These are phyloP conservation scores for Teratosphaeria viscida DNA, from an alignment of 2,329 filamentous ascomycete species.

Conservation along the genomic window DNA sequence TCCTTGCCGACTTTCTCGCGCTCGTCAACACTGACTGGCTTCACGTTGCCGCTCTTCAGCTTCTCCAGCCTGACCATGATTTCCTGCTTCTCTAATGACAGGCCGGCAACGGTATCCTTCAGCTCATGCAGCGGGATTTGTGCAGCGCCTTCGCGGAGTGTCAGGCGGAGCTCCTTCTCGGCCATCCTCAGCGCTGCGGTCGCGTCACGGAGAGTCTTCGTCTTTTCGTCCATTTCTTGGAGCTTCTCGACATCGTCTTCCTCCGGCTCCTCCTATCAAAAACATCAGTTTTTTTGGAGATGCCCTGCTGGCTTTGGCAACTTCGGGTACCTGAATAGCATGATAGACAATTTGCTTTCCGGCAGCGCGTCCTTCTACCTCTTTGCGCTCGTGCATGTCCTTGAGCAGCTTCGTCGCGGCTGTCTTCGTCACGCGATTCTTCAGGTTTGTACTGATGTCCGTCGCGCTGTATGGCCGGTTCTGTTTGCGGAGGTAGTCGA, in stretches of 20 bases:
- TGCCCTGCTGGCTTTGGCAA: background rate
- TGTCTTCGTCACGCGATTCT: conserved; percentile 31
- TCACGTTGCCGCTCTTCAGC: conserved; percentile 31
- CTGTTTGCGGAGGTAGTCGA: conserved; percentile 22
- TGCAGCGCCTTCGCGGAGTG: conserved; percentile 36
- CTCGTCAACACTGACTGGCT: conserved; percentile 40
- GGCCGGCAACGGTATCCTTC: conserved; percentile 29
- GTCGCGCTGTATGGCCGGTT: conserved; percentile 26
- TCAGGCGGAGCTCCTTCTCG: conserved; percentile 40
- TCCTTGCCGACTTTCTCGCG: conserved; percentile 36
- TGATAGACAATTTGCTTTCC: conserved; percentile 56
- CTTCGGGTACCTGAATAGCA: conserved; percentile 32
- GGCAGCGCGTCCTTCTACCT: conserved; percentile 47
- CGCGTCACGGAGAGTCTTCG: conserved; percentile 35
- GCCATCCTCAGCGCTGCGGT: conserved; percentile 35
- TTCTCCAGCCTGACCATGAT: conserved; percentile 32
- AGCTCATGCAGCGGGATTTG: conserved; percentile 44
- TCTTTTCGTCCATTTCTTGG: conserved; percentile 39
- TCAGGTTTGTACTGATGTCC: conserved; percentile 26
- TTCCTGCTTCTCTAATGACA: conserved; percentile 36
- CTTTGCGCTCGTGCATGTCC: conserved; percentile 49
- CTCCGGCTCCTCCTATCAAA: conserved; percentile 39
- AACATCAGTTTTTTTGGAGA: background rate
- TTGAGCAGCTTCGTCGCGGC: conserved; percentile 51
- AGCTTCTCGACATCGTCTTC: conserved; percentile 39